phyloP scores from a whole-genome alignment of 2,329 filamentous ascomycete genomes.

The Venturia pyrina region DNA sequence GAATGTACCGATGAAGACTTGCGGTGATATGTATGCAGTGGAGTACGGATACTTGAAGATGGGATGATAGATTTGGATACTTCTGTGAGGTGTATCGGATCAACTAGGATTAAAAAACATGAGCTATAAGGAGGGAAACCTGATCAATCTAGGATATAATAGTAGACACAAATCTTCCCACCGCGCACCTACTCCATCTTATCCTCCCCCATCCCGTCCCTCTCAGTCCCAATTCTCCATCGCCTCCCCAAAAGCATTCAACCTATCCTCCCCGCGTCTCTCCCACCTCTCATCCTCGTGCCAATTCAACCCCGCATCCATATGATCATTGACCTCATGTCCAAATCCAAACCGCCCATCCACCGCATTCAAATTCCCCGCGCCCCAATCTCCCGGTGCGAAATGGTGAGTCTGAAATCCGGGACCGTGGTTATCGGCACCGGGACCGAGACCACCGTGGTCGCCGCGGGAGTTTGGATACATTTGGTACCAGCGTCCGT shows the following conservation, averaged over 20 bases:
- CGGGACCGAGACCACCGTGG: background rate
- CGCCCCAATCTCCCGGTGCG: background rate
- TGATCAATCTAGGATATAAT: no score
- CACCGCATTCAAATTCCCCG: background rate
- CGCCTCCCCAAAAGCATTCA: background rate
- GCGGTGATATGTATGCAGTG: no score
- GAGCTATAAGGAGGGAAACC: no score
- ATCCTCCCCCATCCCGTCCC: background rate
- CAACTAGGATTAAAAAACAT: no score
- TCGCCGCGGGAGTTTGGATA: background rate
- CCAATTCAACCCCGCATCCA: background rate
- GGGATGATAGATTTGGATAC: no score
- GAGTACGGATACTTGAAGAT: no score
- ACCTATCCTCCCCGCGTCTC: background rate
- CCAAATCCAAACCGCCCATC: background rate
- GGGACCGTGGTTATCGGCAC: background rate
- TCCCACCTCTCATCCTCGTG: background rate
- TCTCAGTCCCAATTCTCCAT: background rate
- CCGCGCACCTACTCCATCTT: no score
- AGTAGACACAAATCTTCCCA: no score
- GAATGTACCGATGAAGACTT: no score
- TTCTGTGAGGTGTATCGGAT: no score
- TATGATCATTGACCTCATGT: background rate
- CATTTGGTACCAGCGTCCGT: slow-evolving; percentile 8
- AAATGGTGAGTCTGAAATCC: background rate